phyloP scores from a whole-genome alignment of 2,329 filamentous ascomycete species.

The Diaporthe nobilis region DNA sequence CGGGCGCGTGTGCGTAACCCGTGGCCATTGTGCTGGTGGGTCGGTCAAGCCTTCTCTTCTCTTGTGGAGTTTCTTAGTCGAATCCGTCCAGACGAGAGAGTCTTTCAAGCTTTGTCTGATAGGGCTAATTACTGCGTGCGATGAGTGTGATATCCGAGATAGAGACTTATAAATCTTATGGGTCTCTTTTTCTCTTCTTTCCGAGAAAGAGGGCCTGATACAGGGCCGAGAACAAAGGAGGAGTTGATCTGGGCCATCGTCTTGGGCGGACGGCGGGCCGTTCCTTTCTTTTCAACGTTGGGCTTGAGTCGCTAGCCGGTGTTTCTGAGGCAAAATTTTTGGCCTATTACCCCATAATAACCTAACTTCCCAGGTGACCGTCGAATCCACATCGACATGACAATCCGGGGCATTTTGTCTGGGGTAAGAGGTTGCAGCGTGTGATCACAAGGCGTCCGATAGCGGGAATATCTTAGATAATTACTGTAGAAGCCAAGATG shows the following conservation, averaged over 20 bases:
- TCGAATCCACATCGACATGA: constrained; percentile 28
- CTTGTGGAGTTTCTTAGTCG: neutral
- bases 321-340: constrained; percentile 23
- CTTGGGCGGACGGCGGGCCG: constrained; percentile 25
- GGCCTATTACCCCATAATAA: constrained; percentile 43
- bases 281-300: constrained; percentile 32
- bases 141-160: neutral
- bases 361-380: constrained; percentile 36
- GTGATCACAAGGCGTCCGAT: constrained; percentile 25
- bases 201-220: neutral
- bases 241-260: constrained; percentile 8
- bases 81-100: neutral
- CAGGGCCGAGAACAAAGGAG: neutral
- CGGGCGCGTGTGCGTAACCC: constrained; percentile 18
- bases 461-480: constrained; percentile 21
- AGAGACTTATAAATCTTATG: neutral
- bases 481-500: neutral
- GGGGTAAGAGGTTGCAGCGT: constrained; percentile 18
- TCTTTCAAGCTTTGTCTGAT: neutral
- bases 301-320: constrained; percentile 33
- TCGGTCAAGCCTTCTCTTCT: neutral
- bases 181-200: neutral
- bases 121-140: too few relatives aligned
- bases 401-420: constrained; percentile 21
- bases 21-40: constrained; percentile 14